These are phyloP conservation scores for Kwoniella sp. DNA, from an alignment of 768 basidiomycete species.

Conservation along the genomic window DNA sequence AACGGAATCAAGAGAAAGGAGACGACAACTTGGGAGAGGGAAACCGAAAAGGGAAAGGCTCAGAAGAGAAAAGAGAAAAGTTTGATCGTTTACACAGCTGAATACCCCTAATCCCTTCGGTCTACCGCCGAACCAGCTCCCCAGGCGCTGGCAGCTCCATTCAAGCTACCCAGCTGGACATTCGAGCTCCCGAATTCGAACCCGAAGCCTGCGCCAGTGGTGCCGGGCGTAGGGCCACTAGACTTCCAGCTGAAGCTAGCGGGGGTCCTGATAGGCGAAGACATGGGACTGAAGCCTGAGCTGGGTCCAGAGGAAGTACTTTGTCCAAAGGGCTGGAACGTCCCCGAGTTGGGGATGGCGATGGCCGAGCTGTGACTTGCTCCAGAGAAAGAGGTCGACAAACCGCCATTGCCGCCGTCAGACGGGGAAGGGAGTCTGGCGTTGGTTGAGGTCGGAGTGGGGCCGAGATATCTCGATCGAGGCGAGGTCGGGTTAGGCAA, in stretches of 20 bases:
- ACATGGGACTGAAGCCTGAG: conserved; percentile 27
- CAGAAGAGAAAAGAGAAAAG: too few relatives aligned
- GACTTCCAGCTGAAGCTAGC: conserved; percentile 39
- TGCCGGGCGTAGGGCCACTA: conserved; percentile 14
- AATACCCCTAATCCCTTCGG: not conserved
- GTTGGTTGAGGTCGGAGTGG: conserved; percentile 4
- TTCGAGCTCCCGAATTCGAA: conserved; percentile 21
- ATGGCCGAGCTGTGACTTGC: not conserved
- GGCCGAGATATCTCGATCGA: conserved; percentile 30
- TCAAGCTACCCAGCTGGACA: conserved; percentile 26
- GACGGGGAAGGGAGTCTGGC: conserved; percentile 13
- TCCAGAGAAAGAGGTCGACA: conserved; percentile 3
- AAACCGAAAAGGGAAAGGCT: too few relatives aligned
- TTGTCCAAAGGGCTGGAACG: conserved; percentile 18
- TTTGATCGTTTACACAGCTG: too few relatives aligned
- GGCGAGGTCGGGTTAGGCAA: conserved; percentile 31
- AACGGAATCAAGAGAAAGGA: not conserved
- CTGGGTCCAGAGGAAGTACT: conserved; percentile 16
- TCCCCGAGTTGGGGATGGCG: not conserved
- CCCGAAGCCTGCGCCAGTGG: conserved; percentile 15
- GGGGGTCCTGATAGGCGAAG: conserved; percentile 41
- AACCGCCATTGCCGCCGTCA: not conserved
- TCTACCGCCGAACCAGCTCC: conserved; percentile 7
- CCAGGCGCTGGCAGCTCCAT: conserved; percentile 42
- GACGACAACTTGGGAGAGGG: not conserved